Base-by-base conservation (phyloP, 2,329 filamentous ascomycete species). In the Chalaropsis ovoidea region DNA sequence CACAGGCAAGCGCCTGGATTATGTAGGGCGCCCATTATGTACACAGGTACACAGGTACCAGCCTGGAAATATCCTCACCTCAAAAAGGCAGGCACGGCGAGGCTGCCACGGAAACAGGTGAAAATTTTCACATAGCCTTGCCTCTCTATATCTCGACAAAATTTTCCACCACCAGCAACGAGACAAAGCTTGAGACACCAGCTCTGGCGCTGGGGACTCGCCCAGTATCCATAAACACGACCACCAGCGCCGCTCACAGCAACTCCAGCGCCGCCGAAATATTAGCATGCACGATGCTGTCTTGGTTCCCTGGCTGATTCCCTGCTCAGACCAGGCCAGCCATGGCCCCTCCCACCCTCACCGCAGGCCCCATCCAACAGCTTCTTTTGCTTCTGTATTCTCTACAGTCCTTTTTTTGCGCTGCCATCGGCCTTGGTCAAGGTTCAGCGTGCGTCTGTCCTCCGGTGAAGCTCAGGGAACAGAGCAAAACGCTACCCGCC, bases 381-480 rank as follows among this genome's bases (percentile, higher is more conserved):
- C 27, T 58, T 58, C 54, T 39, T 39, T 39, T 17, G 13, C 54
- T 58, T 35, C 54, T n/a, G n/a, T 39, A 10, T 58, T 35, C 54
- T n/a, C 11, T 39, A 10, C 54, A 52, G 47, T 35, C 54, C 27
- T 31, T 58, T 22, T 58, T 58, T 39, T 39, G 35, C 35, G 8
- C 35, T 39, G 35, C 3, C 35, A 39, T 5, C 15, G 43, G 43
- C 15, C 54, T 35, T 10, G 54, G 54, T 39, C 54, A 17, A 39
- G 54, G 54, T 31, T 58, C 54, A 58, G 54, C 17, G 24, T 58
- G 54, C 54, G 54, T 39, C 54, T 58, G 27, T 58, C 24, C 54
- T 19, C 54, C 7, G 54, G 27, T 43, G 61, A 62, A 62, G 61
- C 42, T 62, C 61, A 47, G 41, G 27, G 42, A 45, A 60, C 11